Base-by-base conservation (phyloP, 75 land plant genomes). In the Cryptomeria japonica region DNA sequence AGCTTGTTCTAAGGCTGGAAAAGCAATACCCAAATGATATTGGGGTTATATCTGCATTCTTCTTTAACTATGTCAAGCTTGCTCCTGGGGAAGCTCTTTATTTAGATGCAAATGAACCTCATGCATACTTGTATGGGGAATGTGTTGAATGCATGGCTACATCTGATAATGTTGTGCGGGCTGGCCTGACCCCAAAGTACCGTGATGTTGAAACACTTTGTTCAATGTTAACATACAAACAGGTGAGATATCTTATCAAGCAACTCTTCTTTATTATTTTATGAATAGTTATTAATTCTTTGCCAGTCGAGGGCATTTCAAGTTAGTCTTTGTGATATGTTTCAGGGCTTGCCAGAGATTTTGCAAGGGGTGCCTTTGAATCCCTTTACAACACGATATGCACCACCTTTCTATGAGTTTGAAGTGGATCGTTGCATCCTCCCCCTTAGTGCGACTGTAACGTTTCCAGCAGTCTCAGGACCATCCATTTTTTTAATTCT, bases 81-180 rank as follows among this genome's bases (percentile, higher is more conserved):
- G 92, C 86, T 28, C 94, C 96, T 86, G 97, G 99, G 25, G 94
- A 97, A 91, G 99, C 97, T 25, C 61, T 97, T 56, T 97, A 92
- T 87, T 89, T 97, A 22, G 95, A 88, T 83, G 95, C 99, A 58
- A 97, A 97, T 90, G 97, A 95, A 73, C 97, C 97, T 16, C 99
- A 97, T 92, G 99, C 99, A 5, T 97, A 97, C 56, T 84, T 96
- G 14, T 89, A 83, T 86, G 98, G 97, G 38, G 97, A 96, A 76
- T 94, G 95, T 83, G 86, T 96, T 18, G 99, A 98, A 85, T 98
- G 99, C 90, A 98, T 98, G 99, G 99, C 99, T n/a, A 92, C 99
- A 56, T 98, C 99, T 22, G 99, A 98, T 88, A 98, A 98, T 92
- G 99, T 98, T 89, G 96, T 98, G 38, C 93, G 99, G 38, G 99